phyloP scores from a whole-genome alignment of 2,329 filamentous ascomycete species.

The Fusarium sp. region DNA sequence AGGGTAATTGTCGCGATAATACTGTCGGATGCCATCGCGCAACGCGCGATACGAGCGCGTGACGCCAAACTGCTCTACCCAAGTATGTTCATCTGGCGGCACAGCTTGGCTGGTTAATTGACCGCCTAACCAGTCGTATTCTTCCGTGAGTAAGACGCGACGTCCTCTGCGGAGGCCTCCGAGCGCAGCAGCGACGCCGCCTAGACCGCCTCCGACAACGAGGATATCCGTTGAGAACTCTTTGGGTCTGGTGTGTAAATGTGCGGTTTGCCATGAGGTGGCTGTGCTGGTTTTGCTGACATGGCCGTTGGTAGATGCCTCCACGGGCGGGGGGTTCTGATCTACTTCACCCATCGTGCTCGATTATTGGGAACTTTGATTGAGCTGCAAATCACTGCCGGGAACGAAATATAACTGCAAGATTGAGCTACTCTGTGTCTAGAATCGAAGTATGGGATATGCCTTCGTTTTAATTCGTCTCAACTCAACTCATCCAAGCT shows the following conservation, averaged over 20 bases:
- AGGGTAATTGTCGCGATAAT: slow-evolving; percentile 49
- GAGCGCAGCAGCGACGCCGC: slow-evolving; percentile 50
- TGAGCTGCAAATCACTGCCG: too few relatives aligned
- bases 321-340: neutral
- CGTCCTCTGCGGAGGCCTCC: slow-evolving; percentile 47
- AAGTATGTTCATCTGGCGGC: slow-evolving; percentile 50
- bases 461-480: slow-evolving; percentile 7
- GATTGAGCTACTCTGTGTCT: too few relatives aligned
- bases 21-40: slow-evolving; percentile 47
- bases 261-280: slow-evolving; percentile 24
- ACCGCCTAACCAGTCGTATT: slow-evolving; percentile 51
- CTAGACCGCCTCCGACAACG: slow-evolving; percentile 46
- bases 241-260: slow-evolving; percentile 3
- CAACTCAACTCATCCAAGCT: slow-evolving; percentile 1
- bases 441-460: neutral
- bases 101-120: slow-evolving; percentile 51
- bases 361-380: neutral
- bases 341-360: slow-evolving; percentile 28
- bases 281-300: neutral
- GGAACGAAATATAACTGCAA: too few relatives aligned
- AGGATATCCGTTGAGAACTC: slow-evolving; percentile 46
- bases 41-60: slow-evolving; percentile 48
- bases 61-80: slow-evolving; percentile 51
- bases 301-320: neutral
- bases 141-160: slow-evolving; percentile 47